A percentile compares a stretch with the other conserved stretches of the same genome.
Evolutionary conservation across 305 asterid species (phyloP).

Genomic region (Fraxinus angustifolia): DNA sequence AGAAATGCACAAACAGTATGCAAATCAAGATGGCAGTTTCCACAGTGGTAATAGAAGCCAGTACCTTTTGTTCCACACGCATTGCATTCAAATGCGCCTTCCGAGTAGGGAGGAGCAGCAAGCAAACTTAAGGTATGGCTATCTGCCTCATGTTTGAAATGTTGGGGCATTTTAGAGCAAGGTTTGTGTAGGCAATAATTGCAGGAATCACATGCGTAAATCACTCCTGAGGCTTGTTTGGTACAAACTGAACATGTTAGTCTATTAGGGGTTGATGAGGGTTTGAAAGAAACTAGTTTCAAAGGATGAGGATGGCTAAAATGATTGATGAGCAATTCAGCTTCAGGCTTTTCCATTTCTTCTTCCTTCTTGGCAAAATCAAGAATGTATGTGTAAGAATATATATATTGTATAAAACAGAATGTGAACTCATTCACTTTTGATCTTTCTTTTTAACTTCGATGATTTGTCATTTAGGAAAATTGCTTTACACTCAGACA

Average conservation of each 20-base stretch:
- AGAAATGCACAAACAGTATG: constrained; percentile 38
- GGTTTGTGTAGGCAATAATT: constrained; percentile 30
- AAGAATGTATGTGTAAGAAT: not conserved
- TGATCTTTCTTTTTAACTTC: not conserved
- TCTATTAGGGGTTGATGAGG: not conserved
- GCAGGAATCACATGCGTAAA: constrained; percentile 32
- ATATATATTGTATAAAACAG: not conserved
- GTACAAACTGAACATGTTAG: constrained; percentile 32
- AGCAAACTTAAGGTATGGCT: constrained; percentile 35
- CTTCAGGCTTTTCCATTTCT: constrained; percentile 24
- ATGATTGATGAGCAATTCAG: constrained; percentile 24
- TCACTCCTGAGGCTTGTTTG: constrained; percentile 22
- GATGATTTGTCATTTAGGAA: not conserved
- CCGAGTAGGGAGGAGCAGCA: constrained; percentile 27
- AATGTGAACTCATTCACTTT: constrained; percentile 5
- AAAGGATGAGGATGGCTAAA: constrained; percentile 48
- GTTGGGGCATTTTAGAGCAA: constrained; percentile 36
- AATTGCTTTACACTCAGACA: not conserved
- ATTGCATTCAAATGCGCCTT: constrained; percentile 35
- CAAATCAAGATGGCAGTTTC: constrained; percentile 31
- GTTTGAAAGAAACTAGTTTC: constrained; percentile 15
- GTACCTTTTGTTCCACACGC: constrained; percentile 36
- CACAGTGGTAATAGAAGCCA: constrained; percentile 38
- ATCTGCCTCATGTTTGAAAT: constrained; percentile 31
- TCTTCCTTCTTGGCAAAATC: not conserved